Evolutionary conservation across 345 rosid genomes (phyloP).

Genomic region (Gossypium anomalum): DNA sequence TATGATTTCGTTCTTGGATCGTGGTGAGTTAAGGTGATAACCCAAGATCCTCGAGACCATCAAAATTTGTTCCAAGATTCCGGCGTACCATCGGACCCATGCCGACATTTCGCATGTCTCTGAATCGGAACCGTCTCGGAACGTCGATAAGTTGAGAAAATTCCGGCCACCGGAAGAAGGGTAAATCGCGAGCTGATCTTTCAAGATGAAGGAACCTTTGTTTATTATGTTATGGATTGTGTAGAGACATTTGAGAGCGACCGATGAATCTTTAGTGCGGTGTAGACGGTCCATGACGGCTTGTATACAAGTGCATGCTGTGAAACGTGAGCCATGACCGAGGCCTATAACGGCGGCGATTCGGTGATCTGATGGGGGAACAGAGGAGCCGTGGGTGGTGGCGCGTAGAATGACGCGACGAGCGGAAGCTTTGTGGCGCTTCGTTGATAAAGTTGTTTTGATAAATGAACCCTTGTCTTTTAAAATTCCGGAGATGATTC

Average conservation of each 20-base stretch:
- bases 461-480: constrained; percentile 44
- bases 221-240: constrained; percentile 34
- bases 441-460: constrained; percentile 36
- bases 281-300: constrained; percentile 44
- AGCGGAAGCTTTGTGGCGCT: constrained; percentile 23
- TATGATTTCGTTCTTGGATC: constrained; percentile 5
- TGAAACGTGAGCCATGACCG: constrained; percentile 24
- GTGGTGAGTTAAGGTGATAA: constrained; percentile 21
- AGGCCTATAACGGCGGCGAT: constrained; percentile 33
- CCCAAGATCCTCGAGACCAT: constrained; percentile 40
- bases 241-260: constrained; percentile 56
- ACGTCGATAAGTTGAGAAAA: constrained; percentile 41
- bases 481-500: constrained; percentile 28
- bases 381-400: constrained; percentile 34
- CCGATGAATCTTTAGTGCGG: constrained; percentile 32
- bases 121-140: constrained; percentile 30
- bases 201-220: constrained; percentile 37
- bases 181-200: constrained; percentile 40
- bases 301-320: constrained; percentile 36
- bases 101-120: constrained; percentile 35
- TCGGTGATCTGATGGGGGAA: constrained; percentile 33
- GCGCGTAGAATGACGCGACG: constrained; percentile 40
- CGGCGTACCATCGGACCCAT: constrained; percentile 66
- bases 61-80: constrained; percentile 39
- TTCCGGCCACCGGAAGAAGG: constrained; percentile 41